Base-by-base conservation (phyloP, 208 protist species). In the Blastocrithidia nonstop region DNA sequence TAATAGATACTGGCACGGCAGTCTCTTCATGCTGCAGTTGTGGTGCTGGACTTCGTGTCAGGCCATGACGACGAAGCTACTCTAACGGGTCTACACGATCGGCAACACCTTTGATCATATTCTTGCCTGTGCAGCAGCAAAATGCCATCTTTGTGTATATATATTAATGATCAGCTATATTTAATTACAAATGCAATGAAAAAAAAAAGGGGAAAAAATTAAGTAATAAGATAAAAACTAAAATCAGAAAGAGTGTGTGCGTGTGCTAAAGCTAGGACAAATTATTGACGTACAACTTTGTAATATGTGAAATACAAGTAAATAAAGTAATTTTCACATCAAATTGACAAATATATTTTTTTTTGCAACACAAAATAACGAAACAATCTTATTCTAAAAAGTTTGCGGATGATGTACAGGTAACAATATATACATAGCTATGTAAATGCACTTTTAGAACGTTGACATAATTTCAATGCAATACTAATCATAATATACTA, bases 1-100 rank as follows among this genome's bases (percentile, higher is more conserved):
- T 92, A n/a, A 92, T 35, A 9, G 47, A 54, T n/a, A 92, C 78
- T 1, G 66, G 56, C 3, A 69, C 58, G 19, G 68, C 56, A 7
- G 62, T 43, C 16, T 66, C 57, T 19, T 66, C 44, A 15, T 16
- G 26, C 3, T 51, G 45, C 32, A 73, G 52, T 17, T 23, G 42
- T 7, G 83, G 83, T 0, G 66, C 53, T 1, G 45, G 38, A 27
- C 64, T 71, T 7, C 68, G 71, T 7, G 35, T 29, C 15, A 92
- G 53, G 6, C 62, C 72, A 5, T 55, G 8, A 3, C 39, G 17
- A 20, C 54, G 35, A 0, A 76, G 59, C 6, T 38, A 17, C 15
- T 33, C 38, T 20, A 65, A 15, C 32, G 65, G 41, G 4, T 45
- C 33, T 31, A 66, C 47, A 17, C 74, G 66, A 11, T 56, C 57